Base-by-base conservation (phyloP, 306 rosid genomes). In the Quercus engelmannii region DNA sequence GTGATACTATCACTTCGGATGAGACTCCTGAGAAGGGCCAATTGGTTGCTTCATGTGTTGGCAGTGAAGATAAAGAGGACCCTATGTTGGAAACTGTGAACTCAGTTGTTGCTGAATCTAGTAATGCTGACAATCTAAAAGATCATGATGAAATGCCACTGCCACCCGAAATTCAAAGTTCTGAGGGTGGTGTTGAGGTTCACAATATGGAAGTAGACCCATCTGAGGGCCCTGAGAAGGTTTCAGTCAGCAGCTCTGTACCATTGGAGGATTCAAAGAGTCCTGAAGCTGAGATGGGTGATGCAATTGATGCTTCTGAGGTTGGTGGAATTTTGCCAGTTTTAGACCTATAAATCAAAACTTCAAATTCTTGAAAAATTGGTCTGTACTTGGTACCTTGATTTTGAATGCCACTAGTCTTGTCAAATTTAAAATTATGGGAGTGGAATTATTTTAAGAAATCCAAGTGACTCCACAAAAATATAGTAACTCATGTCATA, bases 121-220 rank as follows among this genome's bases (percentile, higher is more conserved):
- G 41, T 73, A 26, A 55, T 25, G 20, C 52, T 28, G 70, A 78
- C 57, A 33, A 69, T 69, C 38, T 49, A 64, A 78, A 72, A 76
- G 85, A 75, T 67, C 58, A 23, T 28, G 70, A 51, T 18, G 83
- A 25, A 54, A 83, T 49, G 12, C 58, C 69, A 71, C 52, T 41
- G 49, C 30, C 43, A 54, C 76, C 26, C 54, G 69, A 61, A 71
- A 72, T 33, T 59, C 59, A 72, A 80, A 33, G 49, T 64, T 19
- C 68, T 71, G 61, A 23, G 75, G 77, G 13, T 38, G 78, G 23
- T 33, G 76, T n/a, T 67, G 85, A 62, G n/a, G 72, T 26, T 74
- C 69, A 82, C 71, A 62, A 55, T 31, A 82, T 64, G 90, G 83
- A 84, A 46, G 57, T 72, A 55, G 83, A 72, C 76, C 73, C 70